phyloP scores from a whole-genome alignment of 73 alveolate species.

The Urostyla sp. region DNA sequence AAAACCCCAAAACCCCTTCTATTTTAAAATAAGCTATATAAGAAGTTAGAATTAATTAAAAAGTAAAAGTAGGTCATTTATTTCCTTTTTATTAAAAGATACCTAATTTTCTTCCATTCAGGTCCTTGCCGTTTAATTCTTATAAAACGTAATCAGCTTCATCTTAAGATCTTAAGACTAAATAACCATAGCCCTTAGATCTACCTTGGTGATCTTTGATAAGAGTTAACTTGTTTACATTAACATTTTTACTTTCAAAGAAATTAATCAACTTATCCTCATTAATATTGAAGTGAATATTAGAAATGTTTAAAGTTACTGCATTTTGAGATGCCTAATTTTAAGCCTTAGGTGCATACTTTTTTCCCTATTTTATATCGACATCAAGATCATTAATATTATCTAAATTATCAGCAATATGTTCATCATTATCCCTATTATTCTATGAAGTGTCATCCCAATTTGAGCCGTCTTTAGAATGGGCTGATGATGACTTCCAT shows the following conservation, averaged over 20 bases:
- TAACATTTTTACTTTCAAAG: neutral
- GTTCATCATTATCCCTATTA: neutral
- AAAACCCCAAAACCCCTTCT: no score
- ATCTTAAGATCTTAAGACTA: neutral
- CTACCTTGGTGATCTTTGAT: conserved; percentile 7
- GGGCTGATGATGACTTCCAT: no score
- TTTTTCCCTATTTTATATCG: neutral
- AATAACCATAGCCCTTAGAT: conserved; percentile 32
- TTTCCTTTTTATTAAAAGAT: no score
- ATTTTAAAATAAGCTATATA: no score
- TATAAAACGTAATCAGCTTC: conserved; percentile 13
- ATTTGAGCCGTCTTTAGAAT: conserved; percentile 1
- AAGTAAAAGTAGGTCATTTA: no score
- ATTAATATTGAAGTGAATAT: neutral
- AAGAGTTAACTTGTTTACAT: conserved; percentile 1
- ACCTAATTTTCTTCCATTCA: no score
- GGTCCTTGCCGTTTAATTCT: conserved; percentile 3
- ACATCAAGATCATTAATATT: conserved; percentile 18
- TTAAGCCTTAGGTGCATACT: neutral
- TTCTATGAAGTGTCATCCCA: neutral
- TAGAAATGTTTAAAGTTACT: neutral
- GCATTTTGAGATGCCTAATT: neutral
- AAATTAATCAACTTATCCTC: conserved; percentile 9
- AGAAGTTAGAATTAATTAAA: no score
- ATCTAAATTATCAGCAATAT: neutral